Evolutionary conservation across 2,329 filamentous ascomycete species (phyloP), one percentile per base, ranked within the genome.

Genomic region (Fusarium newnesense): DNA sequence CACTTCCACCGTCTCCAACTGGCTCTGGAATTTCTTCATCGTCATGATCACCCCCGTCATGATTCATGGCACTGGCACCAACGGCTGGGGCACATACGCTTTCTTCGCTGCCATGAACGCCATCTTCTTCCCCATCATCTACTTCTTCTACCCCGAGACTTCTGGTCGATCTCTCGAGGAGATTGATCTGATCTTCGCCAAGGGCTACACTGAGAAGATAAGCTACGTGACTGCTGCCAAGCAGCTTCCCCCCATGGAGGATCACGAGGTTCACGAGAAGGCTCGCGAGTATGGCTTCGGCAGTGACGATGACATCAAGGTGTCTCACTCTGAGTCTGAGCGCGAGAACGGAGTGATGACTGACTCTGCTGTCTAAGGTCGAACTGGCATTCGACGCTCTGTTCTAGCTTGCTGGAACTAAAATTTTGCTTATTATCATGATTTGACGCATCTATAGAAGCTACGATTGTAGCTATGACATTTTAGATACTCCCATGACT

Each of bases 11-110:
- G 84, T 87, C 5, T 85, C 84, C 60, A 90, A 91, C 81, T 91
- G 89, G 89, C 82, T 85, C 32, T 93, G 89, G 88, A 92, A 93
- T 81, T 94, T 93, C 83, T 84, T 93, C 74, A 88, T 90, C 71
- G 88, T 90, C 1, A 94, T 94, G 84, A 93, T 94, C 83, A 94
- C 92, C 0, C 91, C 92, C 1, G 93, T 93, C 79, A 94, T 94
- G 42, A 84, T 92, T 16, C 81, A 87, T 59, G 85, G 87, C 37
- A 88, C 83, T 6, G 81, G 80, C 16, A 87, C 82, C 70, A 83
- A 84, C 26, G 83, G 84, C 5, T 90, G 85, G 81, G 87, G 87
- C 43, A 85, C 85, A 1, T 91, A 84, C 7, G 80, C 83, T 40
- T 84, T 84, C 70, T 90, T 87, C 79, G 85, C 86, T 4, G 82